phyloP scores from a whole-genome alignment of 2,329 filamentous ascomycete genomes.

The Hypoxylon sp. region DNA sequence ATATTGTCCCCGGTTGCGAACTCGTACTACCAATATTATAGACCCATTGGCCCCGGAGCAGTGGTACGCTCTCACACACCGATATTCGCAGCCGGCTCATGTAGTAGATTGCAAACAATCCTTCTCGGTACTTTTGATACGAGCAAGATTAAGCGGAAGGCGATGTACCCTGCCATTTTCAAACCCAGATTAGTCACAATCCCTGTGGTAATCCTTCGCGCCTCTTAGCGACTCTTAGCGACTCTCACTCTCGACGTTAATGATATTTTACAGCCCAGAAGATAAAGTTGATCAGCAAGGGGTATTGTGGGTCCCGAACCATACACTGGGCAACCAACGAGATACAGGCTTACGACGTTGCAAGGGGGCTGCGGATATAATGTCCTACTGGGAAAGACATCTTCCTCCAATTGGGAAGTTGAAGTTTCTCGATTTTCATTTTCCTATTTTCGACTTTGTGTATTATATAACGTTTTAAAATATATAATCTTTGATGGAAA shows the following conservation, averaged over 20 bases:
- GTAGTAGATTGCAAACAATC: constrained; percentile 1
- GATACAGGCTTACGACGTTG: constrained; percentile 1
- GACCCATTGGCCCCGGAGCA: background rate
- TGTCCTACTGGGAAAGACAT: background rate
- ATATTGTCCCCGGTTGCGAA: background rate
- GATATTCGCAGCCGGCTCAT: constrained; percentile 1
- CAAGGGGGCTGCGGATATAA: constrained; percentile 11
- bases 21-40: constrained; percentile 1
- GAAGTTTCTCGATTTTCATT: background rate
- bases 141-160: constrained; percentile 11
- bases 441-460: background rate
- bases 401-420: background rate
- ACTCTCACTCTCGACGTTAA: background rate
- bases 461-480: background rate
- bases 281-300: constrained; percentile 7
- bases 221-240: background rate
- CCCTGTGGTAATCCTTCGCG: constrained; percentile 5
- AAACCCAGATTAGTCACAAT: constrained; percentile 1
- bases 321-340: background rate
- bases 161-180: constrained; percentile 2
- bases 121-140: constrained; percentile 3
- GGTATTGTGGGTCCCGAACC: constrained; percentile 8
- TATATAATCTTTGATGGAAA: constrained; percentile 7
- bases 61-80: constrained; percentile 9
- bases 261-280: constrained; percentile 10